A percentile compares a stretch with the other conserved stretches of the same genome.
Evolutionary conservation across 176 grass and related monocot species (phyloP).

Genomic region (Eragrostis nindensis): DNA sequence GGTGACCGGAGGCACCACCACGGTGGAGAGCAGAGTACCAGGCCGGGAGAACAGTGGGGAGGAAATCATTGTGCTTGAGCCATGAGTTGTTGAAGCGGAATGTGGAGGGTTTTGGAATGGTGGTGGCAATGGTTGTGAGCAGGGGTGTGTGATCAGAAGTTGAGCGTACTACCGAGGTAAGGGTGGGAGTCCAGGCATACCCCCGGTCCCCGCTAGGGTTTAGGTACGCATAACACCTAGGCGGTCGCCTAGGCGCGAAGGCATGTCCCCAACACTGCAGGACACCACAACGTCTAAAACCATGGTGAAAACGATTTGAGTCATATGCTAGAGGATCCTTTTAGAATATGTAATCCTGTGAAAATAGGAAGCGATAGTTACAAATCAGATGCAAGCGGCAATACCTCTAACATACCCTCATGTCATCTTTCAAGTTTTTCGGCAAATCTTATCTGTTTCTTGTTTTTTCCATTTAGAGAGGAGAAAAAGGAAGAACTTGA

Average conservation of each 20-base stretch:
- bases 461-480: conserved; percentile 60
- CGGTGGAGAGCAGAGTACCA: too few species aligned
- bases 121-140: too few species aligned
- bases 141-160: too few species aligned
- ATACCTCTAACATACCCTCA: background rate
- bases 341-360: conserved; percentile 29
- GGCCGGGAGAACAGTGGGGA: too few species aligned
- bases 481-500: conserved; percentile 94
- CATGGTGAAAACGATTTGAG: background rate
- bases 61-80: too few species aligned
- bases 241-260: background rate
- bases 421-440: conserved; percentile 11
- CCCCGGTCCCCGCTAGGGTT: background rate
- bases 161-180: too few species aligned
- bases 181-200: background rate
- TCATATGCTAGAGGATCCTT: background rate
- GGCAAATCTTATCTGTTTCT: background rate
- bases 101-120: too few species aligned
- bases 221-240: background rate
- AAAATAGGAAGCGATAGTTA: background rate
- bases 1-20: too few species aligned
- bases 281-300: background rate
- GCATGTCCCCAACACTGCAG: background rate
- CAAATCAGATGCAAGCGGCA: conserved; percentile 4
- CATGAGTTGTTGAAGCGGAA: too few species aligned